Base-by-base conservation (phyloP, 1,284 basidiomycete genomes). In the Ustilago loliicola region DNA sequence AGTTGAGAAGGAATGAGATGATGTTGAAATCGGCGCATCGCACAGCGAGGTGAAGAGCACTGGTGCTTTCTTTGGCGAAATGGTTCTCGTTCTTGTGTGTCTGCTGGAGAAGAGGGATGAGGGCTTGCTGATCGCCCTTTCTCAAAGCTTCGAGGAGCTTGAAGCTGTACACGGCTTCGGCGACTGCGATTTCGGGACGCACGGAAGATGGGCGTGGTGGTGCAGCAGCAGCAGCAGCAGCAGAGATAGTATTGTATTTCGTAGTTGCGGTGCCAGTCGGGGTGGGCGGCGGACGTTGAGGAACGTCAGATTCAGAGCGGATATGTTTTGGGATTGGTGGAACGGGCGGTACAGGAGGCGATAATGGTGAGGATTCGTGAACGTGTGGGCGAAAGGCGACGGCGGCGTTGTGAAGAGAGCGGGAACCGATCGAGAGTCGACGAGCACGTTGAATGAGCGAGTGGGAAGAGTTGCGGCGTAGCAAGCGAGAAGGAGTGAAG, bases 31-130 rank as follows among this genome's bases (percentile, higher is more conserved):
- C 77, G 81, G 92, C 93, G 82, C 95, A 95, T 59, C 93, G 90
- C 17, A 96, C 92, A 4, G 94, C 94, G 40, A 96, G 90, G 84
- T 95, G 94, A 8, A 96, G 88, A 0, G 94, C 91, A 6, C 92
- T 80, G 10, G 79, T 80, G 53, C 78, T 78, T 51, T 83, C 77
- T 47, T 81, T 82, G 36, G 64, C 66, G 38, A 56, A 47, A n/a
- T 45, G 55, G n/a, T 42, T 42, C 4, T 50, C 48, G 21, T 50
- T 51, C 23, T 66, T 53, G 58, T 63, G 53, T 47, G 61, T 51
- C 1, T 58, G 55, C 21, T 57, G 61, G 3, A 27, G 93, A 23
- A 80, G 75, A 5, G 80, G 73, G 17, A 74, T 63, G 23, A 85
- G 66, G 3, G 77, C 59, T 27, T 66, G 63, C 29, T 66, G 72